Conservation (phyloP, 768 basidiomycete species). For the Serendipita sp. region DNA sequence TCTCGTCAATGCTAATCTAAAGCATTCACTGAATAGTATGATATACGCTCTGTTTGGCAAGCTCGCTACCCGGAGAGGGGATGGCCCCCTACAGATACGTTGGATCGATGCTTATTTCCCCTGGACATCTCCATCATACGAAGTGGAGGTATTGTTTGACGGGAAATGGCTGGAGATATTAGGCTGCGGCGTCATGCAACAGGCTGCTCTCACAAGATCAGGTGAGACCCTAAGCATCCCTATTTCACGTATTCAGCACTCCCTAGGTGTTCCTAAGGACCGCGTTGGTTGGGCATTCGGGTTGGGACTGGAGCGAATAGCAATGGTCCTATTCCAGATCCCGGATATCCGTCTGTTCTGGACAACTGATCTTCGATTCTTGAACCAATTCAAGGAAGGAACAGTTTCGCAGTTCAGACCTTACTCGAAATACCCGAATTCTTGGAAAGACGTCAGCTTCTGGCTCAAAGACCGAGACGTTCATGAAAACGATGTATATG, state of each 20-base stretch:
- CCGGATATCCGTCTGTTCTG: slow-evolving; percentile 98
- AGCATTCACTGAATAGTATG: slow-evolving; percentile 75
- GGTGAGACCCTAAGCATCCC: slow-evolving; percentile 34
- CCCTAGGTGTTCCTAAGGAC: slow-evolving; percentile 57
- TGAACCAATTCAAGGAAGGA: slow-evolving; percentile 66
- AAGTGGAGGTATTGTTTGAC: slow-evolving; percentile 92
- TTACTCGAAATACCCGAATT: slow-evolving; percentile 85
- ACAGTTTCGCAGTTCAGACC: slow-evolving; percentile 71
- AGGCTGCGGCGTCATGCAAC: slow-evolving; percentile 82
- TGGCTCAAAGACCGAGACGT: slow-evolving; percentile 53
- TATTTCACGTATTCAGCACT: neutral
- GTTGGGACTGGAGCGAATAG: slow-evolving; percentile 89
- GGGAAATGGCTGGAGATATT: slow-evolving; percentile 97
- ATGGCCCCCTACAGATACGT: slow-evolving; percentile 68
- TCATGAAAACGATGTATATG: slow-evolving; percentile 96
- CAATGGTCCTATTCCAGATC: slow-evolving; percentile 93
- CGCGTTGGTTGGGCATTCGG: slow-evolving; percentile 93
- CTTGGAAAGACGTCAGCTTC: slow-evolving; percentile 91
- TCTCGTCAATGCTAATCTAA: slow-evolving; percentile 70
- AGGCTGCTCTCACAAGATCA: slow-evolving; percentile 74
- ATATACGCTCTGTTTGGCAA: slow-evolving; percentile 70
- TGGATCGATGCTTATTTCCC: slow-evolving; percentile 99
- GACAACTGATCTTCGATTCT: slow-evolving; percentile 78
- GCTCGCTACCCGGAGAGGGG: slow-evolving; percentile 30
- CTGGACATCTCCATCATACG: slow-evolving; percentile 94